Evolutionary conservation across 179 eudicot genomes (phyloP).

Genomic region (Drosera spatulata): DNA sequence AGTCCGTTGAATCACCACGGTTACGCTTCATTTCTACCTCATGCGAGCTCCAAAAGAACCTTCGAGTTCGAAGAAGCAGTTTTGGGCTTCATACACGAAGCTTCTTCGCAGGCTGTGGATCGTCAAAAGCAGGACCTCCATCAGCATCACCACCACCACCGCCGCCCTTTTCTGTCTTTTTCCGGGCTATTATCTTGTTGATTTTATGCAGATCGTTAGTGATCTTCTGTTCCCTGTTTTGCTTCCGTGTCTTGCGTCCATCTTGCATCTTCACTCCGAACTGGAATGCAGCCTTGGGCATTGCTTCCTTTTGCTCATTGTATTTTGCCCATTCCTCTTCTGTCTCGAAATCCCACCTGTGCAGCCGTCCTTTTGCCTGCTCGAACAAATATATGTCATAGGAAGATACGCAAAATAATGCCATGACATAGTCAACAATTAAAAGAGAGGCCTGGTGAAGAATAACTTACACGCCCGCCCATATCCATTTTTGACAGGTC

Average conservation of each 20-base stretch:
- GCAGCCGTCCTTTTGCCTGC: constrained; percentile 98
- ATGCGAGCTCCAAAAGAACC: no score
- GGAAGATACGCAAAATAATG: background rate
- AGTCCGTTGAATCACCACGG: no score
- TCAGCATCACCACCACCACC: constrained; percentile 28
- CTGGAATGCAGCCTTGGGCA: constrained; percentile 99
- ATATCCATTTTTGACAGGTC: constrained; percentile 98
- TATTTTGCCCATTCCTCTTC: constrained; percentile 97
- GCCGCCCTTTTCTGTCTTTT: constrained; percentile 59
- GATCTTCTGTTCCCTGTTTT: constrained; percentile 86
- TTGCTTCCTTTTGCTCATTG: constrained; percentile 97
- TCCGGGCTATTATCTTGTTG: constrained; percentile 67
- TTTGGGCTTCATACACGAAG: constrained; percentile 32
- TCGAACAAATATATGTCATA: background rate
- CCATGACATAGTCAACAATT: background rate
- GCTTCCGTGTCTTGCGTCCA: constrained; percentile 86
- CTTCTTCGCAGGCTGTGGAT: constrained; percentile 60
- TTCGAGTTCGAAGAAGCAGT: no score
- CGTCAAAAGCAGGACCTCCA: constrained; percentile 20
- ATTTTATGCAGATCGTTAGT: constrained; percentile 92
- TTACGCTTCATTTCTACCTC: no score
- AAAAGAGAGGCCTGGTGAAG: background rate
- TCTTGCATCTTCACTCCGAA: constrained; percentile 99
- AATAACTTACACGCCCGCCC: constrained; percentile 89
- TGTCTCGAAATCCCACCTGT: constrained; percentile 94